These are phyloP conservation scores for Solanum piurae DNA, from an alignment of 257 asterid species.

Conservation along the genomic window DNA sequence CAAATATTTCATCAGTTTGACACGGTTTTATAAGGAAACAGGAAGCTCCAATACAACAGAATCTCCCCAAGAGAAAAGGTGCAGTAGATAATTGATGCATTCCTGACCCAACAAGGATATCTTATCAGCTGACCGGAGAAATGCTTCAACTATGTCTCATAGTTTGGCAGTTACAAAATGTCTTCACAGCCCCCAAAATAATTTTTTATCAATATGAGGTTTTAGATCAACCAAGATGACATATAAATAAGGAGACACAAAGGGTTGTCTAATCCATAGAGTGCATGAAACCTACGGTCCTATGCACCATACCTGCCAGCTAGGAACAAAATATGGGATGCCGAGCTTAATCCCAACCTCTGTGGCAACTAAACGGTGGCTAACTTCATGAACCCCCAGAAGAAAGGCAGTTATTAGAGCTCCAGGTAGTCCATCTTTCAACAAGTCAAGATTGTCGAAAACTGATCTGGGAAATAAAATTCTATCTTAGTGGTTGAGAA, in stretches of 20 bases:
- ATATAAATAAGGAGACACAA: background rate
- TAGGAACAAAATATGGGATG: constrained; percentile 88
- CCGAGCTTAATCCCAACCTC: constrained; percentile 73
- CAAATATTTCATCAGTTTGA: background rate
- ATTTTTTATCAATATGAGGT: background rate
- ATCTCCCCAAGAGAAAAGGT: background rate
- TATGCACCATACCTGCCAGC: constrained; percentile 74
- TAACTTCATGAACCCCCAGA: constrained; percentile 68
- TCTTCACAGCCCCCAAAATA: background rate
- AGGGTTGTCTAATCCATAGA: background rate
- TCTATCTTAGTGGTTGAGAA: background rate
- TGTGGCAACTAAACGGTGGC: constrained; percentile 69
- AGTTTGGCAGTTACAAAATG: background rate
- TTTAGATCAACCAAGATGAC: background rate
- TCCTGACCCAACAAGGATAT: background rate
- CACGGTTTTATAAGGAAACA: background rate
- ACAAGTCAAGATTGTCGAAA: constrained; percentile 56
- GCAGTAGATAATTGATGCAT: background rate
- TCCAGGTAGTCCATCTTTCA: constrained; percentile 85
- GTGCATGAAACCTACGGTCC: background rate
- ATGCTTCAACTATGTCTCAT: background rate
- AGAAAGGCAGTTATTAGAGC: constrained; percentile 79
- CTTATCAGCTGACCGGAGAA: background rate
- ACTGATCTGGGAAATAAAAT: constrained; percentile 46
- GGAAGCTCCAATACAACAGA: background rate